phyloP scores from a whole-genome alignment of 148 eudicot species.

The Dianthus caryophyllus region DNA sequence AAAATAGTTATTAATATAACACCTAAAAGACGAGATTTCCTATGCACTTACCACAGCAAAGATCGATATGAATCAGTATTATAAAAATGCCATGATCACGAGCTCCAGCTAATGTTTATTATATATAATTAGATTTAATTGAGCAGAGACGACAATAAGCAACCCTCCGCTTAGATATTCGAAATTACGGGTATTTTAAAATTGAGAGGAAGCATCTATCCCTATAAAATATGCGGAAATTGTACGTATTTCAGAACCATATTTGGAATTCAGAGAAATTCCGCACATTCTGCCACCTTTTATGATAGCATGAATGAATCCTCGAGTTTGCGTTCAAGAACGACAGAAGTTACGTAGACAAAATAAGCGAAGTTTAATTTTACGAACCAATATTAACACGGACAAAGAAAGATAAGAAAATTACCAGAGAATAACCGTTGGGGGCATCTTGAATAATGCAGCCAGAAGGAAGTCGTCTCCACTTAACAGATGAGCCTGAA shows the following conservation, averaged over 20 bases:
- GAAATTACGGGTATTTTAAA: conserved; percentile 15
- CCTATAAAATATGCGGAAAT: conserved; percentile 29
- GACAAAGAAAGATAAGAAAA: background rate
- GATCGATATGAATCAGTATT: conserved; percentile 11
- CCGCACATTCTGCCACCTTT: conserved; percentile 25
- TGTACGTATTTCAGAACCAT: conserved; percentile 36
- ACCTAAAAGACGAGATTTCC: conserved; percentile 33
- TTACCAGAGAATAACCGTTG: conserved; percentile 72
- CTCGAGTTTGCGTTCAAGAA: background rate
- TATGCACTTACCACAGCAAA: conserved; percentile 28
- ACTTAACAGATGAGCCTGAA: conserved; percentile 32
- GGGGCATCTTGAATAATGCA: conserved; percentile 67
- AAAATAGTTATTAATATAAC: conserved; percentile 36
- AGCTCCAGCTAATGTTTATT: conserved; percentile 22
- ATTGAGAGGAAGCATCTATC: conserved; percentile 35
- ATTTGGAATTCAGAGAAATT: conserved; percentile 28
- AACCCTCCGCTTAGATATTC: conserved; percentile 30
- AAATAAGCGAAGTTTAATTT: conserved; percentile 29
- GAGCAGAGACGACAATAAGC: conserved; percentile 34
- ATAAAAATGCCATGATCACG: conserved; percentile 17
- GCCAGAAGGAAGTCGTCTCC: conserved; percentile 82
- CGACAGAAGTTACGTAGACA: conserved; percentile 16
- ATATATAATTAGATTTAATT: conserved; percentile 26
- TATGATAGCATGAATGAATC: conserved; percentile 1
- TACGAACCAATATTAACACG: no score